These are phyloP conservation scores for Fonsecaea pedrosoi DNA, from an alignment of 2,329 filamentous ascomycete genomes.

Conservation along the genomic window DNA sequence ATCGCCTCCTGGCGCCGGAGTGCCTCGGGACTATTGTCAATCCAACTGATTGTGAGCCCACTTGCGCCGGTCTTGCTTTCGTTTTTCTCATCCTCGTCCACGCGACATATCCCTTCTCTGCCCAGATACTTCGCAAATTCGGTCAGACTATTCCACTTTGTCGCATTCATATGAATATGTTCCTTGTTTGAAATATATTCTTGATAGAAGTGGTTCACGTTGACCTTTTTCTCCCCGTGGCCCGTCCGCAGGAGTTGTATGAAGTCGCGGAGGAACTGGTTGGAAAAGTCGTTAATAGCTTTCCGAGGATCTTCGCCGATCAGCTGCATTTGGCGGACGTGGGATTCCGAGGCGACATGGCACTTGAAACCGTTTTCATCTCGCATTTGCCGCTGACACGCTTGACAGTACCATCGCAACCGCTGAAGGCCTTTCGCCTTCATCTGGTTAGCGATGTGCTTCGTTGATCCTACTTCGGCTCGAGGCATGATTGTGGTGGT, in stretches of 20 bases:
- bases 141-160: slow-evolving; percentile 83
- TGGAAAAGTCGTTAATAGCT: slow-evolving; percentile 80
- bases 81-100: slow-evolving; percentile 86
- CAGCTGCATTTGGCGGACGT: slow-evolving; percentile 86
- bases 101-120: slow-evolving; percentile 82
- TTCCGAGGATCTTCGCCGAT: slow-evolving; percentile 88
- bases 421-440: slow-evolving; percentile 75
- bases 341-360: slow-evolving; percentile 82
- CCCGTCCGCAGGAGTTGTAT: slow-evolving; percentile 76
- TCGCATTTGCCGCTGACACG: slow-evolving; percentile 76
- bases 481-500: slow-evolving; percentile 73
- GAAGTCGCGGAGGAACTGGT: slow-evolving; percentile 82
- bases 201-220: slow-evolving; percentile 94
- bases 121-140: slow-evolving; percentile 90
- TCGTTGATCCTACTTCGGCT: slow-evolving; percentile 91
- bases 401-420: slow-evolving; percentile 88
- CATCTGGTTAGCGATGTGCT: slow-evolving; percentile 87
- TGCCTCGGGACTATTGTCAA: slow-evolving; percentile 89
- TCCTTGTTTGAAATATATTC: slow-evolving; percentile 87
- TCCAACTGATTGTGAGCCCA: slow-evolving; percentile 78
- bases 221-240: slow-evolving; percentile 88
- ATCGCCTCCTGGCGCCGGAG: slow-evolving; percentile 80
- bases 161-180: slow-evolving; percentile 93
- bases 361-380: slow-evolving; percentile 93
- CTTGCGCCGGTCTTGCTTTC: slow-evolving; percentile 36